Conservation (phyloP, 768 basidiomycete species). For the Mycena epipterygia region DNA sequence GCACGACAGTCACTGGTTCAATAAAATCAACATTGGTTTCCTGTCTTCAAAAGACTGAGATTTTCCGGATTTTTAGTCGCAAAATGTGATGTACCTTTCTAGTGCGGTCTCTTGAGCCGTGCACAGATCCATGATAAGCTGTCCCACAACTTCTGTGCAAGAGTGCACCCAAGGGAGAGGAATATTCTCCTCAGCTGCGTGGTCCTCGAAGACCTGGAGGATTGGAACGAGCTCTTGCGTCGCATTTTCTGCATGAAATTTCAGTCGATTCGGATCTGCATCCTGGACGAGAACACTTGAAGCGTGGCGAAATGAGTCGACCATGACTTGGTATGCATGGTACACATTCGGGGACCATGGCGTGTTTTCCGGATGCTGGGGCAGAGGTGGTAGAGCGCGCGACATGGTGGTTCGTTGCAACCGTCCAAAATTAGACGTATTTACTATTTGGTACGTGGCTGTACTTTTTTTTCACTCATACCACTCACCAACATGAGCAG, state of each 20-base stretch:
- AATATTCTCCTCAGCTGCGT: constrained; percentile 8
- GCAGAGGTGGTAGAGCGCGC: constrained; percentile 5
- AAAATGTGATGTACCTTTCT: not conserved
- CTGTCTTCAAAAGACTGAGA: not conserved
- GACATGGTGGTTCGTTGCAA: constrained; percentile 8
- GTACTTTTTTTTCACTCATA: not conserved
- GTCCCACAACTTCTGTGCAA: not conserved
- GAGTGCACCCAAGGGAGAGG: constrained; percentile 7
- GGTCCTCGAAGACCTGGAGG: not conserved
- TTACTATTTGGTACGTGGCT: not conserved
- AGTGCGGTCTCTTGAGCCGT: not conserved
- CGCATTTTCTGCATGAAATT: not conserved
- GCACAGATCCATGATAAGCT: not conserved
- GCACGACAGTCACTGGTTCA: constrained; percentile 7
- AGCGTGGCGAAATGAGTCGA: not conserved
- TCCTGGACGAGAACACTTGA: not conserved
- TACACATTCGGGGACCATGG: constrained; percentile 26
- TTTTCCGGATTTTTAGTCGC: not conserved
- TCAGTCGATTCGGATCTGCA: not conserved
- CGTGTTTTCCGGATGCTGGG: not conserved
- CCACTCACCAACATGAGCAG: not conserved
- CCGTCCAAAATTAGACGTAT: not conserved
- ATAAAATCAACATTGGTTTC: constrained; percentile 2
- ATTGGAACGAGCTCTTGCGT: not conserved
- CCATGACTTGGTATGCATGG: not conserved